Conservation (phyloP, 2,329 filamentous ascomycete genomes). For the Paracoccidioides brasiliensis region DNA sequence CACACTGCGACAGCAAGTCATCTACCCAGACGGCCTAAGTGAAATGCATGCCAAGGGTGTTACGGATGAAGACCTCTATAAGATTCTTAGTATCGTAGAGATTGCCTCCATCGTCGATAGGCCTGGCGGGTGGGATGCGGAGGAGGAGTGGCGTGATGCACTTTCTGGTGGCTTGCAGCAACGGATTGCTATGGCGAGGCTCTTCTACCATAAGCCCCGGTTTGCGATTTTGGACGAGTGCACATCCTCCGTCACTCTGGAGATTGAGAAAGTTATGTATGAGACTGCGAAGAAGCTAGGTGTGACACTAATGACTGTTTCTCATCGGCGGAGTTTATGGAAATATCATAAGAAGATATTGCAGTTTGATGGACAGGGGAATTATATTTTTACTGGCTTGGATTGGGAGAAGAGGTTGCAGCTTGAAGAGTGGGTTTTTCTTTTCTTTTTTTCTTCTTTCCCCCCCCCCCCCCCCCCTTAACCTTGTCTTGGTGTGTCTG, state of each 20-base stretch:
- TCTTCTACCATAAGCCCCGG: slow-evolving; percentile 85
- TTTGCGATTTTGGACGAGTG: slow-evolving; percentile 97
- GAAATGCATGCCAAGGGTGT: slow-evolving; percentile 77
- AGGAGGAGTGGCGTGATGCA: slow-evolving; percentile 93
- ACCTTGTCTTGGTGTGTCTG: no score
- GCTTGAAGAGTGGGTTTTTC: slow-evolving; percentile 59
- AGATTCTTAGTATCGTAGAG: slow-evolving; percentile 64
- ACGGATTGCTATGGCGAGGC: slow-evolving; percentile 85
- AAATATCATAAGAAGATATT: slow-evolving; percentile 90
- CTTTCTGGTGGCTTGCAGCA: slow-evolving; percentile 88
- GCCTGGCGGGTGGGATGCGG: slow-evolving; percentile 76
- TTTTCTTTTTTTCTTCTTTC: slow-evolving; percentile 1
- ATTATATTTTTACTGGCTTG: slow-evolving; percentile 76
- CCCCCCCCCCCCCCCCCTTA: not conserved
- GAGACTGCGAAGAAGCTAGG: slow-evolving; percentile 83
- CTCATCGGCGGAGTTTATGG: slow-evolving; percentile 82
- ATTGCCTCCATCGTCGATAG: slow-evolving; percentile 71
- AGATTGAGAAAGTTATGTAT: slow-evolving; percentile 93
- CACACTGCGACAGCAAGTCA: slow-evolving; percentile 89
- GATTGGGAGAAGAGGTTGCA: slow-evolving; percentile 76
- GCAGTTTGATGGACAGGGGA: slow-evolving; percentile 90
- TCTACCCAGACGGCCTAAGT: slow-evolving; percentile 79
- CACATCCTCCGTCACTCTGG: slow-evolving; percentile 85
- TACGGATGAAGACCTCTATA: slow-evolving; percentile 65
- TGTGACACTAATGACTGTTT: slow-evolving; percentile 95